phyloP scores from a whole-genome alignment of 306 rosid genomes.

The Sophora flavescens region DNA sequence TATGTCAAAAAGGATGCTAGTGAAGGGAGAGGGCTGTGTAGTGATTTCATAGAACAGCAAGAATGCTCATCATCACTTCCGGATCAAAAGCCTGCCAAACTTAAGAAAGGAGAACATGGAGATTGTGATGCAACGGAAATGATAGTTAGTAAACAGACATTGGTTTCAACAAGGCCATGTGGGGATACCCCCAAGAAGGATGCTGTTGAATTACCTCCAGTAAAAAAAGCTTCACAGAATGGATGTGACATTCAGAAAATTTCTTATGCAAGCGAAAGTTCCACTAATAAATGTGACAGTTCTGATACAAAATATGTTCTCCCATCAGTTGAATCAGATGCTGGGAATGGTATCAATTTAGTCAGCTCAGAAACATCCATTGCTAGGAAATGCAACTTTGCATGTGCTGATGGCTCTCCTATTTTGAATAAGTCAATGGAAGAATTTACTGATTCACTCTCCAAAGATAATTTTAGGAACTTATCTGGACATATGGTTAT shows the following conservation, averaged over 20 bases:
- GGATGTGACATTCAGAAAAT: neutral
- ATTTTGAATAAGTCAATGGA: conserved; percentile 37
- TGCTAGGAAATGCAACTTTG: conserved; percentile 23
- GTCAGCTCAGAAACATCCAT: conserved; percentile 23
- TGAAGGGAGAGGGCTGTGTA: conserved; percentile 11
- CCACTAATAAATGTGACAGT: neutral
- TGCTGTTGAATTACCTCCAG: conserved; percentile 22
- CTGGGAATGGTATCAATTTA: conserved; percentile 19
- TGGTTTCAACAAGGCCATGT: neutral
- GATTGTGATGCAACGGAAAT: conserved; percentile 10
- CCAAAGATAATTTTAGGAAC: conserved; percentile 32
- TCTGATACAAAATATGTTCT: conserved; percentile 27
- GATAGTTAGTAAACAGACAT: neutral
- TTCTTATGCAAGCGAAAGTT: neutral
- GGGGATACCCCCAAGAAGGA: conserved; percentile 26
- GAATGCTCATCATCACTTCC: conserved; percentile 35
- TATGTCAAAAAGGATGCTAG: conserved; percentile 29
- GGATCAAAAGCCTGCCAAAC: conserved; percentile 23
- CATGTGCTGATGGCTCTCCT: conserved; percentile 27
- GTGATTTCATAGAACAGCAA: neutral
- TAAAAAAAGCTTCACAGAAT: conserved; percentile 29
- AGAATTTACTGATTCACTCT: conserved; percentile 34
- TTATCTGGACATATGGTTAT: conserved; percentile 6
- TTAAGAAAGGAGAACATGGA: conserved; percentile 29
- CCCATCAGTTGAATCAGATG: conserved; percentile 2